Percentiles rank a stretch among this genome's conserved stretches.
Conservation (phyloP, 352 stramenopile genomes). For the Globisporangium orthogonon region DNA sequence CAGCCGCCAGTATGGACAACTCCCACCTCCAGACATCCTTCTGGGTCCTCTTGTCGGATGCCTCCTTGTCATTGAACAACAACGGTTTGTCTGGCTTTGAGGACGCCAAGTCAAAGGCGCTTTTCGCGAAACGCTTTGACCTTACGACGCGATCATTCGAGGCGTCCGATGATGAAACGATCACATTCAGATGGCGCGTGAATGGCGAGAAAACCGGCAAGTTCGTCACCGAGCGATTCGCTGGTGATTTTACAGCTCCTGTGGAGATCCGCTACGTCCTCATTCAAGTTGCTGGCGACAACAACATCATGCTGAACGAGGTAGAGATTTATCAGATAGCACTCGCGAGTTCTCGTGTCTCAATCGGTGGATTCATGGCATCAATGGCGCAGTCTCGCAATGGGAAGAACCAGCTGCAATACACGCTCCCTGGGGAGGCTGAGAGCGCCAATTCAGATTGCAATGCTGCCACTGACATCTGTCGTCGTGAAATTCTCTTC, state of each 20-base stretch:
- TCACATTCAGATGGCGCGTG: conserved; percentile 51
- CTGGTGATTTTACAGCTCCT: conserved; percentile 23
- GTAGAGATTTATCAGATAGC: conserved; percentile 60
- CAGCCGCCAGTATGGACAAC: conserved; percentile 19
- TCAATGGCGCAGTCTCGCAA: conserved; percentile 23
- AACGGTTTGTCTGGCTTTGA: conserved; percentile 30
- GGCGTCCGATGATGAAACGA: conserved; percentile 29
- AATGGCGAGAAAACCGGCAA: conserved; percentile 29
- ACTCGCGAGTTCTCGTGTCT: conserved; percentile 39
- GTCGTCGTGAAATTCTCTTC: conserved; percentile 51
- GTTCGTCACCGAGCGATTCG: conserved; percentile 33
- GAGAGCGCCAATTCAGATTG: conserved; percentile 22
- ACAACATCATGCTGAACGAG: conserved; percentile 52
- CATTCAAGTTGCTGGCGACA: conserved; percentile 50
- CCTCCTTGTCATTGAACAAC: conserved; percentile 23
- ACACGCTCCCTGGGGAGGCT: conserved; percentile 17
- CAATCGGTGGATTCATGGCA: conserved; percentile 49
- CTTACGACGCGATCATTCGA: conserved; percentile 36
- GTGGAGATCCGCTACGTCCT: conserved; percentile 38
- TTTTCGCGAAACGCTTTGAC: conserved; percentile 27
- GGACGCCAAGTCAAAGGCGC: conserved; percentile 15
- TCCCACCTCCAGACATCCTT: conserved; percentile 27
- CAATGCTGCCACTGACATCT: conserved; percentile 29
- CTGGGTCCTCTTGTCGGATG: conserved; percentile 45
- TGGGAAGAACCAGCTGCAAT: conserved; percentile 41